A percentile compares a stretch with the other conserved stretches of the same genome.
Conservation (phyloP, 352 stramenopile genomes). For the Pythium coloratum region DNA sequence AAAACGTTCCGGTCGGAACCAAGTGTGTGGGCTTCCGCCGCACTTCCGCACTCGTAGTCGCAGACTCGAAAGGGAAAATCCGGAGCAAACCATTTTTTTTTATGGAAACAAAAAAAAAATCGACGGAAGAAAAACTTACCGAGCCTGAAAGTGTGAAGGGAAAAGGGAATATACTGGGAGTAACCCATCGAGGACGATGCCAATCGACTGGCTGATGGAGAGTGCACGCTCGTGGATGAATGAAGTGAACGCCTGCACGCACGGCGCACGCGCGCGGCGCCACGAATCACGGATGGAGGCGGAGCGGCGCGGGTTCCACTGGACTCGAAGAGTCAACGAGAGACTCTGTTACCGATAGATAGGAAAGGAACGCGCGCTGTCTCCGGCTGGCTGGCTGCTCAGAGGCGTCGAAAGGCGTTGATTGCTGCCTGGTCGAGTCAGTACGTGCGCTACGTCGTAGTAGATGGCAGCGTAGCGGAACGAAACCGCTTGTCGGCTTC, state of each 20-base stretch:
- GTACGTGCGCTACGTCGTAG: not conserved
- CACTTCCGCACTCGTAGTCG: not conserved
- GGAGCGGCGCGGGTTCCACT: not conserved
- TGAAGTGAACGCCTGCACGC: not conserved
- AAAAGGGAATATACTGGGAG: not conserved
- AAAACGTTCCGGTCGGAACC: constrained; percentile 6
- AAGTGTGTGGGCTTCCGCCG: not conserved
- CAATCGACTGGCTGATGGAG: constrained; percentile 6
- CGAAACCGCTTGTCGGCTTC: not conserved
- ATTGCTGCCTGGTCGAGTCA: not conserved
- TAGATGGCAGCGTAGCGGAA: not conserved
- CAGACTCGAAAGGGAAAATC: constrained; percentile 6
- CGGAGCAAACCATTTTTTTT: constrained; percentile 13
- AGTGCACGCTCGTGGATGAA: not conserved
- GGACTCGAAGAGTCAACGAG: not conserved
- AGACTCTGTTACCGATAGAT: not conserved
- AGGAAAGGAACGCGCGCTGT: not conserved
- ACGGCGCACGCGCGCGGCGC: no score
- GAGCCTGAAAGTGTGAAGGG: not conserved
- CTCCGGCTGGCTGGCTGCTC: not conserved
- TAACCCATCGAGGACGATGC: not conserved
- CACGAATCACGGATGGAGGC: not conserved
- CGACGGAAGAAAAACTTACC: not conserved
- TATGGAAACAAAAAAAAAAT: constrained; percentile 1
- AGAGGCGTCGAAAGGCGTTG: no score